phyloP scores from a whole-genome alignment of 140 eudicot genomes.

The Stevia rebaudiana region DNA sequence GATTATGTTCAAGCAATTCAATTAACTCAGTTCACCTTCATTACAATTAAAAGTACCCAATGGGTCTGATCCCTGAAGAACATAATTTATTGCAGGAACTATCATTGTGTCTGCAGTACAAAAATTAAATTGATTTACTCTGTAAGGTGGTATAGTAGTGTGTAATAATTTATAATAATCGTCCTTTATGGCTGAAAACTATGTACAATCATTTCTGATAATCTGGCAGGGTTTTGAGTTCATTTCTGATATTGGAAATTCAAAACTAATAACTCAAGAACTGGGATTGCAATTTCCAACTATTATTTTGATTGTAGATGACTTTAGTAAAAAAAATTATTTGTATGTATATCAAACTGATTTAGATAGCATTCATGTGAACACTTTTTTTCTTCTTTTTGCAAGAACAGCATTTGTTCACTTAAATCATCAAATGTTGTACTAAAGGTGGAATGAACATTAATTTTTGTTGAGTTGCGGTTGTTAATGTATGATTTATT shows the following conservation, averaged over 20 bases:
- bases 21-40: constrained; percentile 1
- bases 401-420: neutral
- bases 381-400: neutral
- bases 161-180: constrained; percentile 1
- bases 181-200: constrained; percentile 18
- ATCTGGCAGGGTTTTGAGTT: neutral
- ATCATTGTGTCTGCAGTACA: constrained; percentile 9
- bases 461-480: neutral
- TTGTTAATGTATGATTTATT: constrained; percentile 8
- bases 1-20: neutral
- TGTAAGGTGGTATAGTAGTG: neutral
- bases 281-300: neutral
- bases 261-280: neutral
- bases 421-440: neutral
- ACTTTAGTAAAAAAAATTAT: neutral
- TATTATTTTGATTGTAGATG: neutral
- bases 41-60: no score
- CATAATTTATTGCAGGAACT: constrained; percentile 11
- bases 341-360: neutral
- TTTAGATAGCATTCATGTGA: constrained; percentile 1
- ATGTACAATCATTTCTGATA: constrained; percentile 4
- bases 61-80: constrained; percentile 13
- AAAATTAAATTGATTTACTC: neutral
- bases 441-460: constrained; percentile 2
- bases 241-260: constrained; percentile 14